A percentile compares a stretch with the other conserved stretches of the same genome.
Conservation (phyloP, 1,284 basidiomycete species). For the Pseudozyma tsukubaensis region DNA sequence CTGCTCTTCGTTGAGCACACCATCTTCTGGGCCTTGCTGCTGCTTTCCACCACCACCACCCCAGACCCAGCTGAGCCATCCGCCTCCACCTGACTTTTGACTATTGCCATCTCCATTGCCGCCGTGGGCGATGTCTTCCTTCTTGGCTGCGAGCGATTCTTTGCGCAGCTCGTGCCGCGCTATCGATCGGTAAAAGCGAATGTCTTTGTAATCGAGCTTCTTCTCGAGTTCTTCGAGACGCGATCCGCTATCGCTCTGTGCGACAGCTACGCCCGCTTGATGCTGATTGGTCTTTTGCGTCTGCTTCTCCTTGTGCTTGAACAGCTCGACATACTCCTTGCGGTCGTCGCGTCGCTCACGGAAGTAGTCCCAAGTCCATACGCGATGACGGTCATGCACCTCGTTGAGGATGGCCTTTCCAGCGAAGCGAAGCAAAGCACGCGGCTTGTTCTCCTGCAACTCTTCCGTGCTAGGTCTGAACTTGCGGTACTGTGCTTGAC, state of each 20-base stretch:
- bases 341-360: slow-evolving; percentile 88
- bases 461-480: slow-evolving; percentile 78
- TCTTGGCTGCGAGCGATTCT: slow-evolving; percentile 72
- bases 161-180: slow-evolving; percentile 89
- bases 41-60: slow-evolving; percentile 47
- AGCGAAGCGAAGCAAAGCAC: slow-evolving; percentile 84
- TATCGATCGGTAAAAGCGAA: slow-evolving; percentile 97
- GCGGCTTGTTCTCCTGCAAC: slow-evolving; percentile 77
- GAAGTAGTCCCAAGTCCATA: slow-evolving; percentile 95
- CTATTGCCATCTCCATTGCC: slow-evolving; percentile 71
- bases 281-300: slow-evolving; percentile 55
- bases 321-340: slow-evolving; percentile 82
- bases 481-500: slow-evolving; percentile 78
- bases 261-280: slow-evolving; percentile 50
- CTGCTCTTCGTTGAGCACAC: slow-evolving; percentile 88
- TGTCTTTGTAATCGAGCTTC: slow-evolving; percentile 91
- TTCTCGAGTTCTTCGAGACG: slow-evolving; percentile 79
- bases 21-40: slow-evolving; percentile 59
- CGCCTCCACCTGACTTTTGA: slow-evolving; percentile 60
- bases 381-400: slow-evolving; percentile 83
- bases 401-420: slow-evolving; percentile 83
- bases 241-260: slow-evolving; percentile 51
- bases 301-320: slow-evolving; percentile 77
- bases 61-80: slow-evolving; percentile 68
- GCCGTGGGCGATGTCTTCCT: slow-evolving; percentile 65